Percentiles rank a stretch among this genome's conserved stretches.
phyloP scores from a whole-genome alignment of 495 filamentous ascomycete species.

The Tuber aestivum region DNA sequence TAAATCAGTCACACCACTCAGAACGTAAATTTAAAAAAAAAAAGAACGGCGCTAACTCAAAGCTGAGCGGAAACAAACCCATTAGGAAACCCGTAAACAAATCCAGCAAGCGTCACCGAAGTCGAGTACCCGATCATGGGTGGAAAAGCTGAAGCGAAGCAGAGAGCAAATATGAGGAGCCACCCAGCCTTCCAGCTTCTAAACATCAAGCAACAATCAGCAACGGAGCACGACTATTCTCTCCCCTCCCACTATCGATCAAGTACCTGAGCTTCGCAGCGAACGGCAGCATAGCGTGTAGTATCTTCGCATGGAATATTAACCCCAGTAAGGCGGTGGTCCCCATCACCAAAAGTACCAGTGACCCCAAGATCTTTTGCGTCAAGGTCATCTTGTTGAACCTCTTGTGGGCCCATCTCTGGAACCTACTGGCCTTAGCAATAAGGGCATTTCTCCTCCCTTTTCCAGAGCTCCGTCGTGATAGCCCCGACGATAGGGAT shows the following conservation, averaged over 20 bases:
- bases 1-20: conserved; percentile 12
- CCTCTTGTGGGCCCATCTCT: conserved; percentile 36
- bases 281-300: conserved; percentile 36
- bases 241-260: background rate
- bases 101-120: conserved; percentile 77
- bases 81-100: conserved; percentile 86
- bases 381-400: conserved; percentile 28
- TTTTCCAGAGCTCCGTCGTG: conserved; percentile 3
- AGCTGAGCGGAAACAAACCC: conserved; percentile 45
- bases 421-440: conserved; percentile 24
- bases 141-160: conserved; percentile 76
- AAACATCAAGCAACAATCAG: background rate
- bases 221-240: background rate
- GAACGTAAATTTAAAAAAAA: background rate
- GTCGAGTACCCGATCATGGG: conserved; percentile 87
- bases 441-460: conserved; percentile 7
- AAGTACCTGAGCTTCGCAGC: conserved; percentile 33
- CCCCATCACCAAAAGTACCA: conserved; percentile 21
- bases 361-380: conserved; percentile 35
- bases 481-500: conserved; percentile 17
- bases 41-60: conserved; percentile 44
- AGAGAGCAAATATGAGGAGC: conserved; percentile 70
- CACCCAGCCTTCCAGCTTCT: conserved; percentile 54
- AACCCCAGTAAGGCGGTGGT: conserved; percentile 30
- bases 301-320: conserved; percentile 40